Evolutionary conservation across 345 rosid species (phyloP), one percentile per base, ranked within the genome.

Genomic region (Kernera saxatilis): DNA sequence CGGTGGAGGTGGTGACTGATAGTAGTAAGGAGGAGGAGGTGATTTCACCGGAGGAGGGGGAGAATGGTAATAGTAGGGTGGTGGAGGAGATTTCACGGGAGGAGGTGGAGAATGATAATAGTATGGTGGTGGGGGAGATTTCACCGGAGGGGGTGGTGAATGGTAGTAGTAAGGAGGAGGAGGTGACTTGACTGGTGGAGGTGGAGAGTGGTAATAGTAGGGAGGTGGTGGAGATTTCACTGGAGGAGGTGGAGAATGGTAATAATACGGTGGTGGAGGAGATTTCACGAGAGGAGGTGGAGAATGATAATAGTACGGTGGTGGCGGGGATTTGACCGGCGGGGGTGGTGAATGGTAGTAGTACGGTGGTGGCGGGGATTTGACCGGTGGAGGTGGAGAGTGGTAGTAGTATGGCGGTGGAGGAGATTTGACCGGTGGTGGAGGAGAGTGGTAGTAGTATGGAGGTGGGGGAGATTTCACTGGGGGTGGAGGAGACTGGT

Each of bases 401-500:
- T 65, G 44, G 36, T 66, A 50, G 4, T 48, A 49, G 3, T 66
- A 66, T 0, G 66, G 50, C 0, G 45, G 48, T 22, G 64, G 64
- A 0, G 58, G 70, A 0, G 70, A 65, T 21, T 65, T 48, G 18
- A 37, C 44, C 0, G 79, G 82, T 2, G 82, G 79, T 0, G 82
- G 62, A 6, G 69, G 44, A 1, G 82, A 6, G 2, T 68, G 18
- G 69, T 76, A 72, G 18, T 67, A 65, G 2, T 48, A 33, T 0
- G 62, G 58, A 0, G 61, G 50, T 0, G 72, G 51, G 0, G 71
- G 75, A 0, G 69, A 46, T 8, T 64, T 64, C 1, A 25, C 32
- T 0, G 82, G 82, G 0, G 82, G 84, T 0, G 84, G 82, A 0
- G 82, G 76, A 2, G 72, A 35, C 35, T 79, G 72, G 37, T 64